phyloP scores from a whole-genome alignment of 768 basidiomycete species.

The Xerocomellus intermedius region DNA sequence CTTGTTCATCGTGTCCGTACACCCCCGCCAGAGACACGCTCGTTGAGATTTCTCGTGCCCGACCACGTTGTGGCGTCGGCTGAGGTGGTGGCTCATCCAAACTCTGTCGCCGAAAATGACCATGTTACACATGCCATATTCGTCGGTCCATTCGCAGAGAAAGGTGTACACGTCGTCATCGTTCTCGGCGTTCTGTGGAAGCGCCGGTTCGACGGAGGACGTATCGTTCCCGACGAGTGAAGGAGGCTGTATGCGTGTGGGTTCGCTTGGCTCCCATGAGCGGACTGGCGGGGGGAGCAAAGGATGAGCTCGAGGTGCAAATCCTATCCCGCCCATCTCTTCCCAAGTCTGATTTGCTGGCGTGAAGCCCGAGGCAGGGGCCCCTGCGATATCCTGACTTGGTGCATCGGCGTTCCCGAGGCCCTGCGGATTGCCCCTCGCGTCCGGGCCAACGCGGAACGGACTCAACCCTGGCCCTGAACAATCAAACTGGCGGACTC shows the following conservation, averaged over 20 bases:
- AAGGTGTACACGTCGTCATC: slow-evolving; percentile 9
- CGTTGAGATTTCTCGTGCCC: slow-evolving; percentile 18
- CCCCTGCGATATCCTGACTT: background rate
- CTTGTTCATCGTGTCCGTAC: slow-evolving; percentile 27
- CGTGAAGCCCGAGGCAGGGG: background rate
- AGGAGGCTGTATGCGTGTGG: background rate
- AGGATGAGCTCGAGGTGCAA: background rate
- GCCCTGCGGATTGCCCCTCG: background rate
- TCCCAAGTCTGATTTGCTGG: slow-evolving; percentile 10
- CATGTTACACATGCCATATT: slow-evolving; percentile 22
- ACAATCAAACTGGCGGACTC: background rate
- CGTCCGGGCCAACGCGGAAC: background rate
- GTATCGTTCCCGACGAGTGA: background rate
- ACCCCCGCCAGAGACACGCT: slow-evolving; percentile 23
- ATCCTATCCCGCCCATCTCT: background rate
- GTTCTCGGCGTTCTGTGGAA: background rate
- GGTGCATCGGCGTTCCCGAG: background rate
- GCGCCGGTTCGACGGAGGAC: background rate
- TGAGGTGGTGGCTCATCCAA: slow-evolving; percentile 26
- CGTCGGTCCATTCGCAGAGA: slow-evolving; percentile 25
- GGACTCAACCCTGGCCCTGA: background rate
- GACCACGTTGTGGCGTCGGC: slow-evolving; percentile 14
- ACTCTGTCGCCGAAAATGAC: slow-evolving; percentile 14
- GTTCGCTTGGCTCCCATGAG: background rate
- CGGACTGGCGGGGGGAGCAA: background rate